Conservation (phyloP, 495 filamentous ascomycete genomes). For the Xylaria intraflava region DNA sequence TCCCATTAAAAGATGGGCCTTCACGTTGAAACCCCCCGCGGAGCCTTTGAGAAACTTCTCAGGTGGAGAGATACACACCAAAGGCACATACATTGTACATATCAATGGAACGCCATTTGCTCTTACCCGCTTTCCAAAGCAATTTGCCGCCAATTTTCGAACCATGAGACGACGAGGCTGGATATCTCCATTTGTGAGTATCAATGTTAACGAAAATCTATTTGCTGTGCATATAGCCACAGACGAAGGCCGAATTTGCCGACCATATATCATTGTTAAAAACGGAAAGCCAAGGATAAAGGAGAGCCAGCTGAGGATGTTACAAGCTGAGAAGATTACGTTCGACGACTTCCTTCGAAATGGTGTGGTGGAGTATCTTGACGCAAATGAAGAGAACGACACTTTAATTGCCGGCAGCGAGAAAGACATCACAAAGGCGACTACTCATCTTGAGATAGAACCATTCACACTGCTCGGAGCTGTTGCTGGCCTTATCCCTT, state of each 20-base stretch:
- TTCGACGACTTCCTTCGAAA: conserved; percentile 90
- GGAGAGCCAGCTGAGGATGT: conserved; percentile 62
- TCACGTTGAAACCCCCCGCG: conserved; percentile 59
- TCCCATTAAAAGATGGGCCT: conserved; percentile 73
- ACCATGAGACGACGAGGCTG: conserved; percentile 77
- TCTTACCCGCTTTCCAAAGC: conserved; percentile 71
- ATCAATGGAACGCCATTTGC: conserved; percentile 92
- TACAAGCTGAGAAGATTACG: conserved; percentile 71
- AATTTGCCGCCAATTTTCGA: conserved; percentile 77
- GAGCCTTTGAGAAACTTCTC: conserved; percentile 55
- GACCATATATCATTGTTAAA: conserved; percentile 90
- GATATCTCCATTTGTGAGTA: conserved; percentile 89
- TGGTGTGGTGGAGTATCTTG: conserved; percentile 90
- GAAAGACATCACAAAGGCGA: conserved; percentile 65
- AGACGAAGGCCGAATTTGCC: conserved; percentile 91
- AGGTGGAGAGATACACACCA: conserved; percentile 75
- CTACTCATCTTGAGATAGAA: conserved; percentile 95
- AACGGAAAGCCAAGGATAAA: conserved; percentile 73
- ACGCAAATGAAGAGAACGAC: conserved; percentile 98
- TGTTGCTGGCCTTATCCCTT: conserved; percentile 93
- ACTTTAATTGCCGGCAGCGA: conserved; percentile 87
- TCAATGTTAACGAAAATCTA: conserved; percentile 90
- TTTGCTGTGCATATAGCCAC: conserved; percentile 90
- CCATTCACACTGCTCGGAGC: conserved; percentile 97
- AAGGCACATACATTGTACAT: conserved; percentile 82